Evolutionary conservation across 2,329 filamentous ascomycete genomes (phyloP), one percentile per base, ranked within the genome.

Genomic region (Cephalotrichum gorgonifer): DNA sequence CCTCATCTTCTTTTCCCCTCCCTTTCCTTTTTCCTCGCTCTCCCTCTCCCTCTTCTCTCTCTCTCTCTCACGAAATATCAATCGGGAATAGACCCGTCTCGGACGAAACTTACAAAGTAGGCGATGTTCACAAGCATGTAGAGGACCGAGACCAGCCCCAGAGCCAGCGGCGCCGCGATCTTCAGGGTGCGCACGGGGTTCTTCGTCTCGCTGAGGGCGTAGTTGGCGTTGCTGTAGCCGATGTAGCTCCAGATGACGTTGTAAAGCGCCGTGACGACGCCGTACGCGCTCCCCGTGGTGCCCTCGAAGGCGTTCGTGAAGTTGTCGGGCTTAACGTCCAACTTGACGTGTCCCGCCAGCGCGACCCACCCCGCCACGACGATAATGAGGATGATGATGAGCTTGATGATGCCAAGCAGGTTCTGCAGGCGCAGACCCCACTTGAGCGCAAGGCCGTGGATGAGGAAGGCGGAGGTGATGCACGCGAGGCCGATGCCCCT

Each of bases 191-290:
- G 71, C 5, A 81, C 74, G 0, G 82, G 82, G 62, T 84, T 77
- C 59, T 74, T 79, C 43, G 79, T 83, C 66, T 86, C 83, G 58
- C 73, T 76, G 28, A 81, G 67, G 43, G 73, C 78, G 57, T 85
- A 83, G 65, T 84, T 84, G 60, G 79, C 81, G 60, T 84, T 85
- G 65, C 72, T 77, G 69, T 82, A 83, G 23, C 82, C 82, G 54
- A 83, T 75, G 57, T 80, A 86, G 52, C 75, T 80, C 75, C 81
- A 86, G 57, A 86, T 81, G 53, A 86, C 81, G 55, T 85, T 86
- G 69, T 84, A 85, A 0, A 86, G 65, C 0, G 83, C 81, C 1
- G 78, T 85, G n/a, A 84, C 80, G 30, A 84, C 72, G 44, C 79
- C 79, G 54, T 86, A 86, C 1, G 79, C 74, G 55, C 75, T 81